A percentile compares a stretch with the other conserved stretches of the same genome.
Evolutionary conservation across 371 early-diverging fungal species (phyloP).

Genomic region (Zychaea mexicana): DNA sequence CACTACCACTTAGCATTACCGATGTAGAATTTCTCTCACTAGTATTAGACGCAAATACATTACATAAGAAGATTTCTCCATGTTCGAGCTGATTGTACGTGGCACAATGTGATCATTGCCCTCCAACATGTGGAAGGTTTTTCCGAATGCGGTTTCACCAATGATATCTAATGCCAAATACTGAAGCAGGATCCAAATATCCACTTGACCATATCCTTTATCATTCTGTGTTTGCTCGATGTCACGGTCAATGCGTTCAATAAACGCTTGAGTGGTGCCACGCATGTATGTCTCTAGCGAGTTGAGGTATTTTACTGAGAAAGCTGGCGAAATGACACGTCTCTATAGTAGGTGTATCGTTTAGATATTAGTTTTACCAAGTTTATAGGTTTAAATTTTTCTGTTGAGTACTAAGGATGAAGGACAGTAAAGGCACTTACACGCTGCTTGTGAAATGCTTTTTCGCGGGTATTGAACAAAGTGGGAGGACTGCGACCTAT

Average conservation of each 20-base stretch:
- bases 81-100: constrained; percentile 5
- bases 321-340: constrained; percentile 50
- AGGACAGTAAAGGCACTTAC: constrained; percentile 6
- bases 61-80: constrained; percentile 9
- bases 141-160: constrained; percentile 39
- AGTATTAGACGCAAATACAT: neutral
- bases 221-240: constrained; percentile 11
- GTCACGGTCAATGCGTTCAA: constrained; percentile 19
- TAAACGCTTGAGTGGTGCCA: constrained; percentile 14
- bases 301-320: constrained; percentile 40
- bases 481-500: constrained; percentile 10
- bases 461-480: constrained; percentile 29
- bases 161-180: constrained; percentile 49
- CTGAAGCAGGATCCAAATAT: constrained; percentile 39
- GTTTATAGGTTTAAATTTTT: neutral
- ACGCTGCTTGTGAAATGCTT: constrained; percentile 33
- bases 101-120: constrained; percentile 39
- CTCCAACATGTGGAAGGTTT: constrained; percentile 50
- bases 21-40: too few species aligned
- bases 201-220: constrained; percentile 22
- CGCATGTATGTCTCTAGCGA: constrained; percentile 41
- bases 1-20: too few species aligned
- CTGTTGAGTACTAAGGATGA: neutral
- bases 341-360: constrained; percentile 17
- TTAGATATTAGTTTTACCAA: neutral